Conservation (phyloP, 2,329 filamentous ascomycete species). For the Juglanconis sp. region DNA sequence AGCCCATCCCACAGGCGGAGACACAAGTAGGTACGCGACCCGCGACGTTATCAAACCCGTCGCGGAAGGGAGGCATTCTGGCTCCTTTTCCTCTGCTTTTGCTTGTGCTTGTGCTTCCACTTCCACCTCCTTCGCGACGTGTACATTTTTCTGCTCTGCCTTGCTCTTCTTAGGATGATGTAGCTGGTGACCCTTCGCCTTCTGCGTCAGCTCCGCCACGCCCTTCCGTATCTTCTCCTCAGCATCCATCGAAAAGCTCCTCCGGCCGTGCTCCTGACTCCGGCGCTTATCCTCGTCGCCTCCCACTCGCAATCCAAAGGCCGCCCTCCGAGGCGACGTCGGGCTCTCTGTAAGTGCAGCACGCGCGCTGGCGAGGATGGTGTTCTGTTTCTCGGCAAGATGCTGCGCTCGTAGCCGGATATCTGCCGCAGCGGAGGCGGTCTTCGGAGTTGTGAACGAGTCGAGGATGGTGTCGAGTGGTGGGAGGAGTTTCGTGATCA, state of each 20-base stretch:
- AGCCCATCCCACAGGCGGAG: slow-evolving; percentile 60
- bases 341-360: slow-evolving; percentile 29
- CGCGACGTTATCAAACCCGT: slow-evolving; percentile 34
- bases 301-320: slow-evolving; percentile 43
- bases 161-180: slow-evolving; percentile 4
- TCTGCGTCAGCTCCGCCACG: slow-evolving; percentile 46
- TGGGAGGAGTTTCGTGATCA: slow-evolving; percentile 73
- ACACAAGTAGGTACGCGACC: slow-evolving; percentile 62
- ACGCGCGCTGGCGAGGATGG: slow-evolving; percentile 37
- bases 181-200: slow-evolving; percentile 31
- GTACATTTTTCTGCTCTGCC: neutral
- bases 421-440: slow-evolving; percentile 61
- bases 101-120: slow-evolving; percentile 17
- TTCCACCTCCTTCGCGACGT: neutral
- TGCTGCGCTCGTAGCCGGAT: slow-evolving; percentile 68
- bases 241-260: slow-evolving; percentile 34
- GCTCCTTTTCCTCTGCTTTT: slow-evolving; percentile 23
- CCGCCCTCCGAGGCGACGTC: slow-evolving; percentile 21
- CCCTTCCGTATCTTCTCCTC: slow-evolving; percentile 47
- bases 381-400: slow-evolving; percentile 62
- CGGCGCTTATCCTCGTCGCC: slow-evolving; percentile 44
- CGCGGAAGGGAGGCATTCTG: slow-evolving; percentile 26
- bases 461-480: slow-evolving; percentile 56
- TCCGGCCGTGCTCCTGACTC: slow-evolving; percentile 35
- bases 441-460: slow-evolving; percentile 51